These are phyloP conservation scores for Ophiostoma pallidulum DNA, from an alignment of 2,329 filamentous ascomycete species.

Conservation along the genomic window DNA sequence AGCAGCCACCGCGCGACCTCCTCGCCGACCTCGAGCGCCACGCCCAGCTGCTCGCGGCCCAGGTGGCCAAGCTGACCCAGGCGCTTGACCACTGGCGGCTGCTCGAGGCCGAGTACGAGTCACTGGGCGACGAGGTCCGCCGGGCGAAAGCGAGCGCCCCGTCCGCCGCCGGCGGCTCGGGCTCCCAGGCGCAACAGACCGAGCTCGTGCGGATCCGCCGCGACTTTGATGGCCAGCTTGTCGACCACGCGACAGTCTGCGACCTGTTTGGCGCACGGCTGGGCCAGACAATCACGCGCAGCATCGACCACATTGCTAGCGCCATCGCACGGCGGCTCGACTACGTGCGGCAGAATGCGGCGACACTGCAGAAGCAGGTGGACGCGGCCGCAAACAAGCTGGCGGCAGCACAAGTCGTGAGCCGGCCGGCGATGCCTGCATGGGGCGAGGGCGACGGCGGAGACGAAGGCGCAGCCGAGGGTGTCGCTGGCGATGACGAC, in stretches of 20 bases:
- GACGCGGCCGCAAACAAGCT: constrained; percentile 60
- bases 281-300: constrained; percentile 31
- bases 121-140: constrained; percentile 69
- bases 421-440: constrained; percentile 34
- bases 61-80: constrained; percentile 61
- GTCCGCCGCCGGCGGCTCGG: constrained; percentile 29
- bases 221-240: constrained; percentile 52
- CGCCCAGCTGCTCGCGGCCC: constrained; percentile 64
- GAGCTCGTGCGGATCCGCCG: constrained; percentile 49
- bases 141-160: neutral
- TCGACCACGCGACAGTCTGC: constrained; percentile 47
- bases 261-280: constrained; percentile 36
- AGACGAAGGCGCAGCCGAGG: constrained; percentile 44
- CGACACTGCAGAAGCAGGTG: constrained; percentile 64
- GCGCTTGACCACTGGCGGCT: constrained; percentile 80
- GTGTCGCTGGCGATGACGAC: constrained; percentile 50
- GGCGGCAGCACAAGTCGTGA: constrained; percentile 50
- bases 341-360: constrained; percentile 77
- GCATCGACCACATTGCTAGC: constrained; percentile 53
- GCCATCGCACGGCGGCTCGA: constrained; percentile 69
- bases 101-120: constrained; percentile 87
- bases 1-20: constrained; percentile 32
- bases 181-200: constrained; percentile 25
- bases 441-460: constrained; percentile 43
- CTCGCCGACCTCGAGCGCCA: constrained; percentile 66